These are phyloP conservation scores for Irineochytrium annulatum DNA, from an alignment of 192 early-diverging fungal species.

Conservation along the genomic window DNA sequence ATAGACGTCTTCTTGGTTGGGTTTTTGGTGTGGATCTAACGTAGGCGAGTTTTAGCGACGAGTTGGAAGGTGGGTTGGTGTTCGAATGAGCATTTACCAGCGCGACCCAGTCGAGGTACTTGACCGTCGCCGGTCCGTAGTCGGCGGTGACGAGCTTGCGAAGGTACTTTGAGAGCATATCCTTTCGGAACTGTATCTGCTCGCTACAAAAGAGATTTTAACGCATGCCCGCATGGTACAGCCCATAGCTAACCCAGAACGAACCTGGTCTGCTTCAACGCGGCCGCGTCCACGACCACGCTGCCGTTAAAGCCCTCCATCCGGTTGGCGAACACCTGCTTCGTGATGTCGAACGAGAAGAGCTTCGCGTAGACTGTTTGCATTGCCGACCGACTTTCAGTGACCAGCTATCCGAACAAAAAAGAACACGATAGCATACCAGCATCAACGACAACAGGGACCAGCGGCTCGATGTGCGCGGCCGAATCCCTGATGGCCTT, in stretches of 20 bases:
- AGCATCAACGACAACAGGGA: constrained; percentile 68
- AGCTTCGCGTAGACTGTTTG: constrained; percentile 73
- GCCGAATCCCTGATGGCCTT: constrained; percentile 63
- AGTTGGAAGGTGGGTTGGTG: too few species aligned
- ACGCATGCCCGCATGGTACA: too few species aligned
- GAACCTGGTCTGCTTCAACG: too few species aligned
- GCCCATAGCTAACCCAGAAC: too few species aligned
- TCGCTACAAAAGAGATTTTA: constrained; percentile 55
- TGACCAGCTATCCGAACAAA: too few species aligned
- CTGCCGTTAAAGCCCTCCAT: constrained; percentile 55
- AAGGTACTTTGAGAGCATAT: constrained; percentile 60
- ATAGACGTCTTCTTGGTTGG: constrained; percentile 68
- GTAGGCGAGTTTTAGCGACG: too few species aligned
- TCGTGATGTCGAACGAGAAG: constrained; percentile 68
- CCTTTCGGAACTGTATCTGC: constrained; percentile 76
- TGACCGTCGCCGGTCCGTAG: constrained; percentile 42
- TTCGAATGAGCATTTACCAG: too few species aligned
- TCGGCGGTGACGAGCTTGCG: constrained; percentile 53
- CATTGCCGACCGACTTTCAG: too few species aligned
- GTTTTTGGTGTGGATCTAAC: constrained; percentile 49
- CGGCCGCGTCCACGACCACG: constrained; percentile 26
- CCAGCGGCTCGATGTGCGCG: constrained; percentile 53
- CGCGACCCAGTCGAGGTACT: constrained; percentile 76
- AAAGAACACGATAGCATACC: too few species aligned
- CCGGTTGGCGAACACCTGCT: constrained; percentile 54